phyloP scores from a whole-genome alignment of 179 eudicot species.

The Gypsophila paniculata region DNA sequence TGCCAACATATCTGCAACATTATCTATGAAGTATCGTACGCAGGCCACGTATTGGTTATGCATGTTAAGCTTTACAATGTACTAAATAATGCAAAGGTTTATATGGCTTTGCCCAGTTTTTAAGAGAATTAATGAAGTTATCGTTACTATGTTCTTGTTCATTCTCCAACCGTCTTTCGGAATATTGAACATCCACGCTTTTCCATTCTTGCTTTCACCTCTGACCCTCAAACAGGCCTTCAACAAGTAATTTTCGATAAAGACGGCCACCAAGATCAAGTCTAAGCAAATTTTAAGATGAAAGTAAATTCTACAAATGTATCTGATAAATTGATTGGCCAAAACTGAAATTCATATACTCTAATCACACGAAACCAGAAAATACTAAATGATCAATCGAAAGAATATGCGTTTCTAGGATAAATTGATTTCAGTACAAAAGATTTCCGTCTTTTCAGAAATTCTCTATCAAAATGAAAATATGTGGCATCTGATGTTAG shows the following conservation, averaged over 20 bases:
- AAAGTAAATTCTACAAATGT: background rate
- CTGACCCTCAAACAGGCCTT: background rate
- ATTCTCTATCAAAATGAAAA: background rate
- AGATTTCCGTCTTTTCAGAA: background rate
- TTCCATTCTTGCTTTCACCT: background rate
- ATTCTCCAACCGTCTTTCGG: background rate
- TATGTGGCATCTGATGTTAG: background rate
- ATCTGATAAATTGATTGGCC: too few species aligned
- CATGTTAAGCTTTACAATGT: background rate
- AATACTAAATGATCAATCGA: too few species aligned
- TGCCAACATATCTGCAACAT: background rate
- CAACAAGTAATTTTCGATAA: background rate
- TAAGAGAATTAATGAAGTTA: background rate
- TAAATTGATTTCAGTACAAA: background rate
- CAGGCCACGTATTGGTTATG: background rate
- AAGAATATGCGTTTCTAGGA: background rate
- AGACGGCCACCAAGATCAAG: background rate
- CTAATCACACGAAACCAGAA: too few species aligned
- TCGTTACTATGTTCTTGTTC: background rate
- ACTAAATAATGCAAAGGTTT: conserved; percentile 11
- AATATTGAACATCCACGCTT: background rate
- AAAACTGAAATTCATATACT: too few species aligned
- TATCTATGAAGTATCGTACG: background rate
- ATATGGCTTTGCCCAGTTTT: background rate
- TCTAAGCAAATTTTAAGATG: background rate